phyloP scores from a whole-genome alignment of 2,329 filamentous ascomycete genomes.

The Epichloe uncinata region DNA sequence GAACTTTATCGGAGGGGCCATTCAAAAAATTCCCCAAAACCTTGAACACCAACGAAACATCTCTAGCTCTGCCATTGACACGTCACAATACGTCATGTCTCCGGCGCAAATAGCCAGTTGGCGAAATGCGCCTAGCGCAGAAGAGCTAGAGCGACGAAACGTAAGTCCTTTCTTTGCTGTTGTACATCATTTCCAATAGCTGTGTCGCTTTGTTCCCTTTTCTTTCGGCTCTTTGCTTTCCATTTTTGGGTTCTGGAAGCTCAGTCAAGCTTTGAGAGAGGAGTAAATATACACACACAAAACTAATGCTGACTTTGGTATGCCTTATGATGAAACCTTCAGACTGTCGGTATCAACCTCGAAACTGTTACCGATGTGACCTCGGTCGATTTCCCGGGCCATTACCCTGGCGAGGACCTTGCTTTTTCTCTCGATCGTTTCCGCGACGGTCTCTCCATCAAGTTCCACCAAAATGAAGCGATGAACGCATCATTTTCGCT shows the following conservation, averaged over 20 bases:
- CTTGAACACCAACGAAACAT: not conserved
- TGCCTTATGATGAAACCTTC: not conserved
- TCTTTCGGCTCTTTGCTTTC: not conserved
- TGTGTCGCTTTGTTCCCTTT: not conserved
- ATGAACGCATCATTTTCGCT: conserved; percentile 80
- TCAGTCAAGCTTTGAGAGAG: not conserved
- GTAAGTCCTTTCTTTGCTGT: conserved; percentile 23
- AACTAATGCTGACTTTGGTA: not conserved
- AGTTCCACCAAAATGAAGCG: conserved; percentile 73
- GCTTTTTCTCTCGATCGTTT: conserved; percentile 67
- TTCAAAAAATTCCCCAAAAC: conserved; percentile 1
- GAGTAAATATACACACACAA: not conserved
- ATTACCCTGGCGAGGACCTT: conserved; percentile 80
- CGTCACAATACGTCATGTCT: conserved; percentile 15
- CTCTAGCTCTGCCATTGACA: not conserved
- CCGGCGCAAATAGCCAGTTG: conserved; percentile 21
- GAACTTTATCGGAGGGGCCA: conserved; percentile 1
- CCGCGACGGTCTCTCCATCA: conserved; percentile 52
- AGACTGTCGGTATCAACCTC: conserved; percentile 77
- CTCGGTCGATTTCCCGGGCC: conserved; percentile 83
- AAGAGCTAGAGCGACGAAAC: conserved; percentile 49
- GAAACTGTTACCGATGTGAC: conserved; percentile 85
- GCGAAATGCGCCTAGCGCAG: conserved; percentile 30
- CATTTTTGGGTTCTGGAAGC: not conserved
- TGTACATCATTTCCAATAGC: not conserved